A percentile compares a stretch with the other conserved stretches of the same genome.
These are phyloP conservation scores for Pyricularia sp. DNA, from an alignment of 2,329 filamentous ascomycete species.

Conservation along the genomic window DNA sequence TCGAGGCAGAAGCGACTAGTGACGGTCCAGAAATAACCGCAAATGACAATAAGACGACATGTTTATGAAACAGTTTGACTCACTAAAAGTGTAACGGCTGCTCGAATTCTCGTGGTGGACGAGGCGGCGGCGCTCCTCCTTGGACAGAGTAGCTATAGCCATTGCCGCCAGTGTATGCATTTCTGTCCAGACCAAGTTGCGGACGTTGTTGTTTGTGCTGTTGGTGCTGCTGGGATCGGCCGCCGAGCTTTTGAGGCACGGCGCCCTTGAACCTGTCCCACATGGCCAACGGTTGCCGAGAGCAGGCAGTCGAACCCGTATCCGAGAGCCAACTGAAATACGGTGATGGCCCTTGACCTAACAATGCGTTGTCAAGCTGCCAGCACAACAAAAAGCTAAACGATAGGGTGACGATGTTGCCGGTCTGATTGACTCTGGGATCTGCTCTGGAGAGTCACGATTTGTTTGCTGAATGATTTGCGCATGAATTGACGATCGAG, in stretches of 20 bases:
- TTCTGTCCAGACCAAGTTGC: not conserved
- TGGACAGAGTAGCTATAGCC: constrained; percentile 28
- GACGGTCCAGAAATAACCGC: not conserved
- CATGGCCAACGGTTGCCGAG: not conserved
- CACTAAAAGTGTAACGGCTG: constrained; percentile 16
- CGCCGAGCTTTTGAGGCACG: constrained; percentile 5
- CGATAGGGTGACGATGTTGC: not conserved
- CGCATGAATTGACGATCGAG: not conserved
- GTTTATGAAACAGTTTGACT: constrained; percentile 8
- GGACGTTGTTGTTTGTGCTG: constrained; percentile 10
- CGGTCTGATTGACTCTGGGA: not conserved
- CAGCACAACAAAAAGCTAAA: not conserved
- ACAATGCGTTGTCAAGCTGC: not conserved
- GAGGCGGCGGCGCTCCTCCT: constrained; percentile 22
- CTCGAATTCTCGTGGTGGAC: constrained; percentile 21
- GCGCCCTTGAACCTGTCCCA: constrained; percentile 6
- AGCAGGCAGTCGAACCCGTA: not conserved
- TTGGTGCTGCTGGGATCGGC: constrained; percentile 5
- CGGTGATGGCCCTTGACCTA: not conserved
- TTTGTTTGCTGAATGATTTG: not conserved
- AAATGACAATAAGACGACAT: not conserved
- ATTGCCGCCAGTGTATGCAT: not conserved
- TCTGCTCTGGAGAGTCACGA: not conserved
- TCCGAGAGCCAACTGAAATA: not conserved
- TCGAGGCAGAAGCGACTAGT: not conserved